Base-by-base conservation (phyloP, 306 rosid species). In the Malus asiatica region DNA sequence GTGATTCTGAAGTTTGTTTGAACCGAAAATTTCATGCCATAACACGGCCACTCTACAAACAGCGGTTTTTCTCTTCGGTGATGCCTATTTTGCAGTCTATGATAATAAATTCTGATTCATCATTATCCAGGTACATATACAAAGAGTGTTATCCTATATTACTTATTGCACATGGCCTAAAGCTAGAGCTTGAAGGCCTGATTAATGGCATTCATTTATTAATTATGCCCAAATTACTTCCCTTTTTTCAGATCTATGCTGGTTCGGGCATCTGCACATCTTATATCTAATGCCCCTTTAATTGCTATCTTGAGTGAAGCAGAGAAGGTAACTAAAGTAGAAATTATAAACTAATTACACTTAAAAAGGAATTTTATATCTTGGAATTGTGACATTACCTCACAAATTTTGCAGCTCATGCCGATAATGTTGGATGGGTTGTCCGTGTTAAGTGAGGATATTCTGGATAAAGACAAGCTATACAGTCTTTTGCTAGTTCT, bases 1-100 rank as follows among this genome's bases (percentile, higher is more conserved):
- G 91, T 83, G 98, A 95, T 85, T 89, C 96, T 80, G 97, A 89
- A 71, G 89, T 59, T 74, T 95, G 97, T 88, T 86, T 95, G 85
- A 92, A 92, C 81, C 82, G 69, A 65, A 87, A 76, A 51, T 90
- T 84, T 57, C 92, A 90, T 88, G 96, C 93, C 70, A 87, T 82
- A 67, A 73, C 86, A 80, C 84, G 97, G 65, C 97, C 98, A 77
- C 91, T 95, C 45, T 84, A 88, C 87, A 95, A 92, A 86, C 98
- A 95, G 89, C 91, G 93, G n/a, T 91, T 90, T 86, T 95, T 83
- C 89, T 89, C 97, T 70, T 76, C 86, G 69, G 82, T 84, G 80
- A 87, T 92, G 90, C 97, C 98, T 55, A 87, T 95, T 59, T 78
- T 95, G 79, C 92, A 32, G 88, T 85, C 87, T 73, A 77, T 88